phyloP scores from a whole-genome alignment of 306 rosid genomes.

The Coriaria nepalensis region DNA sequence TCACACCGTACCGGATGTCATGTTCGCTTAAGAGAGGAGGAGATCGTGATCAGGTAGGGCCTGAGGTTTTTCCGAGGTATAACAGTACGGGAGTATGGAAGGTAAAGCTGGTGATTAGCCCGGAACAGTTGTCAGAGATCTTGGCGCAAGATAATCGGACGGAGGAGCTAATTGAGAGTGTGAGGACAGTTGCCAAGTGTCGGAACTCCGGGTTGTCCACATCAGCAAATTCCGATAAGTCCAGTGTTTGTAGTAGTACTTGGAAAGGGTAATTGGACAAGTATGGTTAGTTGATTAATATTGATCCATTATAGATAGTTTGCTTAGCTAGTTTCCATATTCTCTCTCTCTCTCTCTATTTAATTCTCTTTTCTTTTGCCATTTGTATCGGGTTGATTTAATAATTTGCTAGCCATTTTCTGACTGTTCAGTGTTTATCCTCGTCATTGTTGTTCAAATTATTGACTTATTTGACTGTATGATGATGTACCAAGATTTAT shows the following conservation, averaged over 20 bases:
- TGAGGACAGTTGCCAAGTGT: slow-evolving; percentile 75
- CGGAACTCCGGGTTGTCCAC: slow-evolving; percentile 23
- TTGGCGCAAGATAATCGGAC: slow-evolving; percentile 56
- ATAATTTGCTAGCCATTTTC: too few relatives aligned
- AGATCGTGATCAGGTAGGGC: slow-evolving; percentile 21
- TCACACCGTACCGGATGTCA: slow-evolving; percentile 60
- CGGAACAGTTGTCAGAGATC: slow-evolving; percentile 59
- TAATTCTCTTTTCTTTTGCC: too few relatives aligned
- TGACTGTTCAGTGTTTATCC: too few relatives aligned
- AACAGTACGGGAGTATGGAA: slow-evolving; percentile 62
- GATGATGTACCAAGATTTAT: too few relatives aligned
- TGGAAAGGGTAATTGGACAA: slow-evolving; percentile 27
- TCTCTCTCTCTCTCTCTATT: too few relatives aligned
- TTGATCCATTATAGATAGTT: too few relatives aligned
- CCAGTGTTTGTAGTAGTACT: slow-evolving; percentile 56
- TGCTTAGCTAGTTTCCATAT: too few relatives aligned
- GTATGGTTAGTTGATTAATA: too few relatives aligned
- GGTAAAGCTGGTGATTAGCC: slow-evolving; percentile 67
- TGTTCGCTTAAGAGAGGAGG: slow-evolving; percentile 17
- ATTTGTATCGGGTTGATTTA: too few relatives aligned
- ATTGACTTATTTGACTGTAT: too few relatives aligned
- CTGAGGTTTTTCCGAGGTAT: slow-evolving; percentile 49
- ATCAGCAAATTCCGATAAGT: slow-evolving; percentile 46
- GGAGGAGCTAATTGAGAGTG: slow-evolving; percentile 63
- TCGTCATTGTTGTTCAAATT: too few relatives aligned